Evolutionary conservation across 1,284 basidiomycete species (phyloP).

Genomic region (Ceratobasidium sp.): DNA sequence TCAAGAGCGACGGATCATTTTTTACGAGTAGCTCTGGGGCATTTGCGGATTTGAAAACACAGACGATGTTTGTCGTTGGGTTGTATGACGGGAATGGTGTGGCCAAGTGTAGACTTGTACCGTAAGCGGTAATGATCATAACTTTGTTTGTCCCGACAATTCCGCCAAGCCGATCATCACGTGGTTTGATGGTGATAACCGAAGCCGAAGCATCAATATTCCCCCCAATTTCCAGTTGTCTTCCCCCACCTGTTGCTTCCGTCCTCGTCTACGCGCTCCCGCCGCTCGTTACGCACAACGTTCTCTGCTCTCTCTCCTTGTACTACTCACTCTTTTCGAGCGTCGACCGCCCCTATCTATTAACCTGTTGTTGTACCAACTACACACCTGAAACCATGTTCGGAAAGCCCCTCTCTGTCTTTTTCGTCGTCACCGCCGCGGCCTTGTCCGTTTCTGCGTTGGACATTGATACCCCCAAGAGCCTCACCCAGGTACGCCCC

Average conservation of each 20-base stretch:
- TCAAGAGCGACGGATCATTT: conserved; percentile 44
- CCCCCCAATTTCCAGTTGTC: conserved; percentile 5
- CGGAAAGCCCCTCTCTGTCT: conserved; percentile 17
- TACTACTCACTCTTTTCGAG: conserved; percentile 27
- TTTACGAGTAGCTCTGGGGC: conserved; percentile 34
- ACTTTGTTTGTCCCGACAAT: background rate
- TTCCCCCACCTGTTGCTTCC: conserved; percentile 6
- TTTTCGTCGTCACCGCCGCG: conserved; percentile 26
- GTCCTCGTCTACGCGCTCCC: conserved; percentile 2
- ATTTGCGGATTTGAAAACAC: conserved; percentile 33
- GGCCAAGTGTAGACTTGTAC: conserved; percentile 31
- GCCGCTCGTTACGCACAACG: conserved; percentile 17
- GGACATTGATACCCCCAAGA: conserved; percentile 19
- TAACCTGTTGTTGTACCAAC: conserved; percentile 27
- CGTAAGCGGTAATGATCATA: background rate
- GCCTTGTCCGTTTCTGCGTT: conserved; percentile 34
- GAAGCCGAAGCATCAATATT: background rate
- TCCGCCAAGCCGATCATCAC: background rate
- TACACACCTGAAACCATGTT: conserved; percentile 20
- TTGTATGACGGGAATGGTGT: conserved; percentile 36
- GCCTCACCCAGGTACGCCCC: conserved; percentile 35
- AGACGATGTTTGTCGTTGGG: conserved; percentile 37
- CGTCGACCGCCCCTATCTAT: conserved; percentile 30
- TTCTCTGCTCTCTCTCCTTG: conserved; percentile 10
- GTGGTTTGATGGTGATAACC: conserved; percentile 27